Conservation (phyloP, 176 grass and related monocot genomes). For the bread wheat (Triticum aestivum) region IWGSC_CS_RefSeq_v2.1 NC_057801.1:50069580-50070079, state of each 20-base stretch:
- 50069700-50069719: constrained; percentile 13
- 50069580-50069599: constrained; percentile 7
- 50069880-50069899: constrained; percentile 12
- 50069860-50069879: neutral
- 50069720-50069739: neutral
- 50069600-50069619: neutral
- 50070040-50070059: neutral
- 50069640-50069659: constrained; percentile 28
- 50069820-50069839: neutral
- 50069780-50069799: neutral
- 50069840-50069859: constrained; percentile 4
- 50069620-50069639: neutral
- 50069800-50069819: neutral
- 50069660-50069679: constrained; percentile 16
- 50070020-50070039: constrained; percentile 20
- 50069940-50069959: constrained; percentile 26
- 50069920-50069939: constrained; percentile 12
- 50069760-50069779: neutral
- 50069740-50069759: neutral
- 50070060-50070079: constrained; percentile 12
- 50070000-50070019: constrained; percentile 10
- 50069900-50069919: constrained; percentile 3
- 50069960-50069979: neutral
- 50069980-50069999: constrained; percentile 1
- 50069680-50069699: neutral